Evolutionary conservation across 1,284 basidiomycete species (phyloP).

Genomic region (Moesziomyces antarcticus): DNA sequence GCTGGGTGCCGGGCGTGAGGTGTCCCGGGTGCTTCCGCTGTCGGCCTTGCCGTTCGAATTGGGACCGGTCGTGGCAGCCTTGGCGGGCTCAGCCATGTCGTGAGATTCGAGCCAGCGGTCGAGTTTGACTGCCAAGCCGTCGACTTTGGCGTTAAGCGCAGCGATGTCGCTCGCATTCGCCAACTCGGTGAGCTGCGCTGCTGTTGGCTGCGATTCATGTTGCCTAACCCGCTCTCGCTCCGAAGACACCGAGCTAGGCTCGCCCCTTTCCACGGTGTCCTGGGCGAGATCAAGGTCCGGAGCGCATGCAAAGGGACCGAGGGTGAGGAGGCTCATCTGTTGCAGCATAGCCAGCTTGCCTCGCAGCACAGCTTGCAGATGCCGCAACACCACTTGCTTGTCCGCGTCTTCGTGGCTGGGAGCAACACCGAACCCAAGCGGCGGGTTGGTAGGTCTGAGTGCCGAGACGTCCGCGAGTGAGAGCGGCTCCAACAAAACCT

Average conservation of each 20-base stretch:
- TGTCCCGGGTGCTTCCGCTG: too few relatives aligned
- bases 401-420: background rate
- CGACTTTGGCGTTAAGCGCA: slow-evolving; percentile 13
- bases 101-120: slow-evolving; percentile 6
- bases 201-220: too few relatives aligned
- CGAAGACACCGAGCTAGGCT: background rate
- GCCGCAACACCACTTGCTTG: background rate
- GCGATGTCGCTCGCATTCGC: background rate
- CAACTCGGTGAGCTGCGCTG: background rate
- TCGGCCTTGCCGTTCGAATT: too few relatives aligned
- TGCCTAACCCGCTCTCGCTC: background rate
- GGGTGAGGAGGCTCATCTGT: slow-evolving; percentile 16
- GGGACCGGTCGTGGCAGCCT: background rate
- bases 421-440: background rate
- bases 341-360: slow-evolving; percentile 23
- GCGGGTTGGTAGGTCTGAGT: background rate
- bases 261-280: background rate
- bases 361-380: background rate
- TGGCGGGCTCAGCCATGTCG: background rate
- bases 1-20: too few relatives aligned
- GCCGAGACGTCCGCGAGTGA: slow-evolving; percentile 3
- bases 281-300: background rate
- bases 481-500: background rate
- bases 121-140: slow-evolving; percentile 11
- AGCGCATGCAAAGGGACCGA: background rate